A percentile compares a stretch with the other conserved stretches of the same genome.
Evolutionary conservation across 148 eudicot species (phyloP).

Genomic region (Suaeda aralocaspica): DNA sequence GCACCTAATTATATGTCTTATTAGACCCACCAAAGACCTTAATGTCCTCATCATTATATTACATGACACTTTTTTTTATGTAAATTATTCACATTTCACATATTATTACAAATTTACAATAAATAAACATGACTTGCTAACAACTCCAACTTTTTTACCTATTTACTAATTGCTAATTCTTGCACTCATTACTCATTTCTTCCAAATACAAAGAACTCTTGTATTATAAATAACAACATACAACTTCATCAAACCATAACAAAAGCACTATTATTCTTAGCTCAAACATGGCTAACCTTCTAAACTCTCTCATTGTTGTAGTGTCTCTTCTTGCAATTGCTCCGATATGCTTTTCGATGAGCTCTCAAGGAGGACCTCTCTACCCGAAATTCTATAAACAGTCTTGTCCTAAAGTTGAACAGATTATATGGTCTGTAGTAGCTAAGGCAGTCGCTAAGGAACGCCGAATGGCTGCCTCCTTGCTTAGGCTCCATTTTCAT

Average conservation of each 20-base stretch:
- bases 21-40: constrained; percentile 19
- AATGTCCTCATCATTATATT: not conserved
- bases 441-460: constrained; percentile 56
- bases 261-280: not conserved
- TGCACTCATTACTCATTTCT: not conserved
- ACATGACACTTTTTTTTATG: constrained; percentile 12
- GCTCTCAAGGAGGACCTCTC: constrained; percentile 27
- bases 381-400: constrained; percentile 45
- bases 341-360: constrained; percentile 27
- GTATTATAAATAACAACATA: constrained; percentile 16
- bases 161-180: not conserved
- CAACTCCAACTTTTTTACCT: constrained; percentile 24
- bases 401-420: constrained; percentile 43
- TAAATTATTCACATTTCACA: not conserved
- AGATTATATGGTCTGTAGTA: constrained; percentile 45
- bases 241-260: not conserved
- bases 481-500: constrained; percentile 57
- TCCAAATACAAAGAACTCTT: not conserved
- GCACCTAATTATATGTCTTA: constrained; percentile 18
- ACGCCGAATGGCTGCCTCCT: constrained; percentile 58
- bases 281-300: constrained; percentile 18
- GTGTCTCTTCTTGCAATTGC: constrained; percentile 18
- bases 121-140: constrained; percentile 20
- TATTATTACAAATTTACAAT: no score
- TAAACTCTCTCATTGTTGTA: constrained; percentile 15